Evolutionary conservation across 257 asterid genomes (phyloP).

Genomic region (Thymus mandschuricus): DNA sequence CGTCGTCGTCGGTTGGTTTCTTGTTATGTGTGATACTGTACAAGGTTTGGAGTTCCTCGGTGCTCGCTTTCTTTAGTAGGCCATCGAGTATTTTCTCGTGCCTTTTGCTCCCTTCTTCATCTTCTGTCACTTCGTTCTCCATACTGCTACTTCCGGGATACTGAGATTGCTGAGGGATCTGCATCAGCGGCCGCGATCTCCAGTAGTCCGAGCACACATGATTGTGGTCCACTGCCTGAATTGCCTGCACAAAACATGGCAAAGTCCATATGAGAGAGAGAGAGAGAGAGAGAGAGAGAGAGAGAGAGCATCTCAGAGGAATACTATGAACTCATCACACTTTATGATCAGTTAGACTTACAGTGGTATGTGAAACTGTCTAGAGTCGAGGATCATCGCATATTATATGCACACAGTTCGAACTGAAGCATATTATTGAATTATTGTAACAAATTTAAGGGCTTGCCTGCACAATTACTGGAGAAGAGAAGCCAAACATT

Average conservation of each 20-base stretch:
- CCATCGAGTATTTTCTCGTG: conserved; percentile 50
- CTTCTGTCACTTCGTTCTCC: conserved; percentile 52
- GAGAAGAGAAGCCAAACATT: conserved; percentile 96
- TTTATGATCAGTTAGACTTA: not conserved
- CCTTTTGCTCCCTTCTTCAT: conserved; percentile 36
- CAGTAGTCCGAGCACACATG: conserved; percentile 71
- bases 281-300: conserved; percentile 11
- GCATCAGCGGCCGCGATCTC: conserved; percentile 88
- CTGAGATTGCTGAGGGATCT: conserved; percentile 55
- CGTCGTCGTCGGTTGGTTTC: conserved; percentile 44
- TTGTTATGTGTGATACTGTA: conserved; percentile 49
- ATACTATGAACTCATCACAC: not conserved
- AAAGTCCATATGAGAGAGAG: conserved; percentile 24
- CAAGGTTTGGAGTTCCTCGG: conserved; percentile 70
- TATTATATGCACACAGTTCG: no score
- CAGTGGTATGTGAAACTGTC: not conserved
- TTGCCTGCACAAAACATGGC: conserved; percentile 50
- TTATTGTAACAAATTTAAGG: not conserved
- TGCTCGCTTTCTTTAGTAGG: conserved; percentile 70
- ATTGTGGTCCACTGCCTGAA: conserved; percentile 79
- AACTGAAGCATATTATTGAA: conserved; percentile 1
- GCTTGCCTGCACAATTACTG: conserved; percentile 84
- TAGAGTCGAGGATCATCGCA: no score
- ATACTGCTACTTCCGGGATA: conserved; percentile 30
- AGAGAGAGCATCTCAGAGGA: not conserved